A percentile compares a stretch with the other conserved stretches of the same genome.
These are phyloP conservation scores for Cnidoscolus chayamansa DNA, from an alignment of 441 rosid species.

Conservation along the genomic window DNA sequence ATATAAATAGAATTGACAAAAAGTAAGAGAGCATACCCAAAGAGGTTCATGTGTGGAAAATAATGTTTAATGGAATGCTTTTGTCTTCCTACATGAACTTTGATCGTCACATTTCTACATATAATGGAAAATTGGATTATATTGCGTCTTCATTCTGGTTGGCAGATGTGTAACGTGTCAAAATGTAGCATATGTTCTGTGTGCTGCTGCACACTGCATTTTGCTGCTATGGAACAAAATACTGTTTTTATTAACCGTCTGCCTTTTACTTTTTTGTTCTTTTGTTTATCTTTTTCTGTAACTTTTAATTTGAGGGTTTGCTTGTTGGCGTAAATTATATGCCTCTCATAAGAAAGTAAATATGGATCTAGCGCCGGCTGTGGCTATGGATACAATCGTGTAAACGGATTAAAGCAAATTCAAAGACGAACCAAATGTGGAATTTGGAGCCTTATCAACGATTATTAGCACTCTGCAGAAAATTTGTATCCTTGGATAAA, in stretches of 20 bases:
- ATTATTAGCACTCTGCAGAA: too few species aligned
- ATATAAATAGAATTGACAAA: conserved; percentile 17
- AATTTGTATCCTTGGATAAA: too few species aligned
- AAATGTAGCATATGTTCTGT: neutral
- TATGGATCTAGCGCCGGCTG: too few species aligned
- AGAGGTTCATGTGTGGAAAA: conserved; percentile 29
- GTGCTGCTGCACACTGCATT: neutral
- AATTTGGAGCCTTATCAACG: too few species aligned
- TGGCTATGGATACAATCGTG: too few species aligned
- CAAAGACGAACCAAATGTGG: too few species aligned
- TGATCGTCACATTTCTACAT: conserved; percentile 13
- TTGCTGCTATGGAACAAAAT: neutral
- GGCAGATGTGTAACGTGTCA: neutral
- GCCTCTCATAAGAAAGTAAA: too few species aligned
- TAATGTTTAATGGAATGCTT: conserved; percentile 26
- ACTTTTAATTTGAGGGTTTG: neutral
- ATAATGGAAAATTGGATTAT: conserved; percentile 16
- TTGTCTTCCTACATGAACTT: conserved; percentile 13
- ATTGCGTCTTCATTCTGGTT: conserved; percentile 6
- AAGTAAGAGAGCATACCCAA: conserved; percentile 27
- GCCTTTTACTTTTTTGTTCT: neutral
- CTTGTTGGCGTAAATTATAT: too few species aligned
- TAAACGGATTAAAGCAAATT: too few species aligned
- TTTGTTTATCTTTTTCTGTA: neutral
- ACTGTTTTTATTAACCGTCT: neutral